A percentile compares a stretch with the other conserved stretches of the same genome.
phyloP scores from a whole-genome alignment of 2,329 filamentous ascomycete species.

The Colletotrichum horii region DNA sequence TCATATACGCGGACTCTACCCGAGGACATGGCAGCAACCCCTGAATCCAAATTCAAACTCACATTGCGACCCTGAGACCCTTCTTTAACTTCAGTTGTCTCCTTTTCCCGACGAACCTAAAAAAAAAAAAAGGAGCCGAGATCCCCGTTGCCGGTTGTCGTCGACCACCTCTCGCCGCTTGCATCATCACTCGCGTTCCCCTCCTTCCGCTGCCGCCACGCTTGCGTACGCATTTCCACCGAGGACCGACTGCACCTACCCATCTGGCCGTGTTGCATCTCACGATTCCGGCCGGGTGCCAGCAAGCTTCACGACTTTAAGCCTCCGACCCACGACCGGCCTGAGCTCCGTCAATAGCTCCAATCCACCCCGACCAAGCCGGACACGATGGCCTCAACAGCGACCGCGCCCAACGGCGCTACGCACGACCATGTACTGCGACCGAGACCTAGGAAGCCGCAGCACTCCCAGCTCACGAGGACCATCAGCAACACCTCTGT shows the following conservation, averaged over 20 bases:
- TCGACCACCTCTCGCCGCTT: neutral
- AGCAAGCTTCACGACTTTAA: neutral
- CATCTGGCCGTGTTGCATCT: neutral
- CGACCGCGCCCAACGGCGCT: constrained; percentile 11
- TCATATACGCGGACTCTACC: constrained; percentile 11
- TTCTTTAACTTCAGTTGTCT: neutral
- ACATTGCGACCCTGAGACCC: constrained; percentile 14
- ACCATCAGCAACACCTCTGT: constrained; percentile 19
- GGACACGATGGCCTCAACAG: constrained; percentile 8
- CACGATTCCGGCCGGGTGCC: neutral
- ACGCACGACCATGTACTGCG: constrained; percentile 49
- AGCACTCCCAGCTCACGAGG: constrained; percentile 43
- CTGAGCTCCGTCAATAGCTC: neutral
- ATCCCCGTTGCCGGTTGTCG: neutral
- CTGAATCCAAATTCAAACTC: neutral
- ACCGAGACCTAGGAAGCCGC: constrained; percentile 54
- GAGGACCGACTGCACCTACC: neutral
- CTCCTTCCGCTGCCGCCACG: neutral
- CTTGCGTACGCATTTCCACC: neutral
- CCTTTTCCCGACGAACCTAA: neutral
- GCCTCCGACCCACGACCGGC: neutral
- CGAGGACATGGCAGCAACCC: constrained; percentile 13
- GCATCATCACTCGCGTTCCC: neutral
- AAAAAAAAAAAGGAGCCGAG: neutral
- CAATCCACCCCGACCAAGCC: neutral